Conservation (phyloP, 176 grass and related monocot genomes). For the Oropetium thomaeum region DNA sequence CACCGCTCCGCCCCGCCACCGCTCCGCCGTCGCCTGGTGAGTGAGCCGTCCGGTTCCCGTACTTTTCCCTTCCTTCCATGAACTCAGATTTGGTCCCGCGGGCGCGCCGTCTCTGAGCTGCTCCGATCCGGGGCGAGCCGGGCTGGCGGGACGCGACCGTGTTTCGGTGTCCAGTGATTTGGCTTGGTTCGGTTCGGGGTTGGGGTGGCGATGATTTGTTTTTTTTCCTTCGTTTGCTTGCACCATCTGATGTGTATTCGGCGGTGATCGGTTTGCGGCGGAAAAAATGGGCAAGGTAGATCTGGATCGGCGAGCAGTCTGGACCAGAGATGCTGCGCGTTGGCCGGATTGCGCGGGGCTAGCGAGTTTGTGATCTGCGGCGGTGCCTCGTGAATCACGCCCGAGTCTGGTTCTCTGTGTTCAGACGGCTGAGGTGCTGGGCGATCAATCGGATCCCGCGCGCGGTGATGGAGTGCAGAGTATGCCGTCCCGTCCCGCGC, state of each 20-base stretch:
- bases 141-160: not conserved
- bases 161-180: not conserved
- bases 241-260: not conserved
- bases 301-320: conserved; percentile 10
- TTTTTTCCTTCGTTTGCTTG: not conserved
- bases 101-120: not conserved
- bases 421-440: not conserved
- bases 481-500: not conserved
- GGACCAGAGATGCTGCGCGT: too few species aligned
- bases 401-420: not conserved
- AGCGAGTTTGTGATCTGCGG: not conserved
- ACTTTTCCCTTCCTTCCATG: not conserved
- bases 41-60: not conserved
- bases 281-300: conserved; percentile 1
- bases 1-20: not conserved
- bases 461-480: not conserved
- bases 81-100: not conserved
- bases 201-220: not conserved
- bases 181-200: not conserved
- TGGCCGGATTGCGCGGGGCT: not conserved
- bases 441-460: not conserved
- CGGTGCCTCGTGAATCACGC: conserved; percentile 18
- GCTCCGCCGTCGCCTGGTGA: not conserved
- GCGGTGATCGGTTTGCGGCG: not conserved
- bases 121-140: not conserved